Base-by-base conservation (phyloP, 2,329 filamentous ascomycete genomes). In the Ustulina deusta region DNA sequence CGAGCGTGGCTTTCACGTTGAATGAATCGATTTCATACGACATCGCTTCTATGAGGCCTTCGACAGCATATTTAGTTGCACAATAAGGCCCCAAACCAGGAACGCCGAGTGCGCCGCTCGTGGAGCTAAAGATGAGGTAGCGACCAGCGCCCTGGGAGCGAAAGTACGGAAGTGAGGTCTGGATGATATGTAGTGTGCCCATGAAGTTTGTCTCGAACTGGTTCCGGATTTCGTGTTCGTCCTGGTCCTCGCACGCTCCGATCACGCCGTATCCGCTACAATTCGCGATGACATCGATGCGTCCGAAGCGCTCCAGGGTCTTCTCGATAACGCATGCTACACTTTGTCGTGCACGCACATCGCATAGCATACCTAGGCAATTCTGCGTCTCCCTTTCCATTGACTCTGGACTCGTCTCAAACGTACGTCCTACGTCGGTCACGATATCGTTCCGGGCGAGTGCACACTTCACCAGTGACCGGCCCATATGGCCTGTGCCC, bases 141-240 rank as follows among this genome's bases (percentile, higher is more conserved):
- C 94, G 88, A 0, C 96, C 96, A 0, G 83, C 84, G 25, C 86
- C 86, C 71, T 93, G 90, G 70, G 90, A 85, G 59, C 95, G 90
- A 74, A 98, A 97, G 81, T 97, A 93, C 0, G 94, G 94, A 42
- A 98, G 83, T 1, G 92, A 94, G 22, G 93, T 84, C 78, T 97
- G 94, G 66, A 98, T 91, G 74, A 99, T 97, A 80, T 98, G 92
- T 67, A 98, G 81, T 0, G 94, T 97, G 61, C 96, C 96, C 85
- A 97, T 95, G 80, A 97, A 97, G 80, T 99, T 99, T 25, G 94
- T 97, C 83, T 97, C 93, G 81, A 98, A 97, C 80, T 98, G 96
- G 76, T 97, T 95, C 66, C 94, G 92, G 73, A 98, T 88, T 77
- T 98, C 96, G 79, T 94, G 91, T 78, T 97, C 93, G 79, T 97